Percentiles rank a stretch among this genome's conserved stretches.
Conservation (phyloP, 345 rosid genomes). For the Aegle marmelos region DNA sequence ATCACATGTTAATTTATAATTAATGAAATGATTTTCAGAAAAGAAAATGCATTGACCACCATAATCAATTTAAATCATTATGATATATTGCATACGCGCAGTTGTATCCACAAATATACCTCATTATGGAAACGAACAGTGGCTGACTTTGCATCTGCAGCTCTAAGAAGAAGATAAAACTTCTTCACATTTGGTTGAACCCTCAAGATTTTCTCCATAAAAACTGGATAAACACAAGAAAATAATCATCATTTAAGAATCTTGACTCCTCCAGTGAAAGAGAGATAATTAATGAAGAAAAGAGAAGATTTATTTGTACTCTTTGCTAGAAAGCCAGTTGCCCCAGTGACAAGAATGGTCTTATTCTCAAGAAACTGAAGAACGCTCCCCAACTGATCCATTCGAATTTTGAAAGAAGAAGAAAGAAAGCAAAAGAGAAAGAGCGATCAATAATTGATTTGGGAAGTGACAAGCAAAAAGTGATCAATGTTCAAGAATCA, state of each 20-base stretch:
- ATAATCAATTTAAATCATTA: too few species aligned
- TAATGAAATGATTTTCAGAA: background rate
- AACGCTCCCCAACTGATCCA: conserved; percentile 52
- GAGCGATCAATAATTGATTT: background rate
- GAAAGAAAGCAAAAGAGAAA: background rate
- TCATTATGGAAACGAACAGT: conserved; percentile 58
- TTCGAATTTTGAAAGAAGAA: conserved; percentile 5
- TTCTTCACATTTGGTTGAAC: conserved; percentile 82
- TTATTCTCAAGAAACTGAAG: conserved; percentile 53
- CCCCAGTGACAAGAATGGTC: conserved; percentile 58
- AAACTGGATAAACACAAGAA: conserved; percentile 37
- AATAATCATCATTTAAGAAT: background rate
- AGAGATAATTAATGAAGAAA: background rate
- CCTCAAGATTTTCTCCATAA: conserved; percentile 76
- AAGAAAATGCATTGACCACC: background rate
- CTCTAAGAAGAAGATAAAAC: conserved; percentile 73
- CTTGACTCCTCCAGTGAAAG: background rate
- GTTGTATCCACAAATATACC: conserved; percentile 28
- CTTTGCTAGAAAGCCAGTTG: conserved; percentile 65
- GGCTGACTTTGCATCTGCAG: conserved; percentile 65
- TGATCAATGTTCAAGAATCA: background rate
- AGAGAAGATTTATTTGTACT: conserved; percentile 20
- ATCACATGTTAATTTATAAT: background rate
- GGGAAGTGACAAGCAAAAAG: background rate
- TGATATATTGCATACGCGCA: background rate